phyloP scores from a whole-genome alignment of 2,329 filamentous ascomycete genomes.

The Metarhizium rileyi region DNA sequence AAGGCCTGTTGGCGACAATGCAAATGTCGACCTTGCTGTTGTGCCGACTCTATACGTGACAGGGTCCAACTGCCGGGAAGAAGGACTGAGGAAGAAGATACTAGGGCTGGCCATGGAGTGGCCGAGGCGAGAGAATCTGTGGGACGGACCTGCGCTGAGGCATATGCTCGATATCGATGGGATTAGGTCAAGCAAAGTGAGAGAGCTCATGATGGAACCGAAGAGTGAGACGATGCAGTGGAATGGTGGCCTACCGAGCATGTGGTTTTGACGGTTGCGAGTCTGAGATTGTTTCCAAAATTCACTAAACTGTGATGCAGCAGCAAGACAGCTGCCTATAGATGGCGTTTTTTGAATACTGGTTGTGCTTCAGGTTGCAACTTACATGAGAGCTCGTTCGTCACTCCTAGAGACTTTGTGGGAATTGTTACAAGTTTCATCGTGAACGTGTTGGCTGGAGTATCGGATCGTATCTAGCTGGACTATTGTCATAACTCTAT shows the following conservation, averaged over 20 bases:
- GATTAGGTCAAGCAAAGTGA: constrained; percentile 1
- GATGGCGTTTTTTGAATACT: too few relatives aligned
- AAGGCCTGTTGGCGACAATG: not conserved
- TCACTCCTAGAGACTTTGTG: too few relatives aligned
- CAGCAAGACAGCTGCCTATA: too few relatives aligned
- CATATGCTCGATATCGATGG: constrained; percentile 3
- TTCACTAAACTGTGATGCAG: too few relatives aligned
- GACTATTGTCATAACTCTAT: too few relatives aligned
- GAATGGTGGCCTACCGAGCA: not conserved
- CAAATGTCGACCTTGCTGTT: constrained; percentile 10
- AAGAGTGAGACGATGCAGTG: not conserved
- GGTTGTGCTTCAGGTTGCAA: too few relatives aligned
- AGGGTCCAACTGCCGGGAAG: constrained; percentile 6
- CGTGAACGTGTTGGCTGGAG: too few relatives aligned
- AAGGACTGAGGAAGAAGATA: constrained; percentile 5
- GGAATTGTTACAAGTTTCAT: too few relatives aligned
- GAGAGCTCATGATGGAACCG: not conserved
- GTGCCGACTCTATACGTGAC: constrained; percentile 10
- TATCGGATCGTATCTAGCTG: too few relatives aligned
- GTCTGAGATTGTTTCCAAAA: too few relatives aligned
- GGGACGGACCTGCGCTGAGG: constrained; percentile 12
- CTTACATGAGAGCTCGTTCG: too few relatives aligned
- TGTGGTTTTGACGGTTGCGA: not conserved
- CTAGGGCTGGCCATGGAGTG: constrained; percentile 8
- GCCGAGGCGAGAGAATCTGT: constrained; percentile 11